Conservation (phyloP, 1,284 basidiomycete species). For the Singerocomus inundabilis region DNA sequence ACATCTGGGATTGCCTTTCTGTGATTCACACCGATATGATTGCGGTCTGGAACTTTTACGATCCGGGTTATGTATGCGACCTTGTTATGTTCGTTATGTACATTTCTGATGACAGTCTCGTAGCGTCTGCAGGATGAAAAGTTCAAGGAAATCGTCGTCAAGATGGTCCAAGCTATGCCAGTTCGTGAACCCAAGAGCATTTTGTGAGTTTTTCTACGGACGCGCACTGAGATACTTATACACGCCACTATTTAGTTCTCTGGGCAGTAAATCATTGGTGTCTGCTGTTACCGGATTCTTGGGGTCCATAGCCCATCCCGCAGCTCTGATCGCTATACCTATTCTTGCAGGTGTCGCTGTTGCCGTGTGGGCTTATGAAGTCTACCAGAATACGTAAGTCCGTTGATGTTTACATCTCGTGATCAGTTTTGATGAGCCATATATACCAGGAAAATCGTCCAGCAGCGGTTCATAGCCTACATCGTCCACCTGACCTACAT, state of each 20-base stretch:
- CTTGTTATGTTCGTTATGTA: not conserved
- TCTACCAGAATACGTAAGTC: too few relatives aligned
- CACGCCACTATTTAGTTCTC: not conserved
- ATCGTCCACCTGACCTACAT: too few relatives aligned
- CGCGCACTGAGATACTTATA: not conserved
- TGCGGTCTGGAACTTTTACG: conserved; percentile 8
- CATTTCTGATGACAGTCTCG: not conserved
- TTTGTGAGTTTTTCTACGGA: not conserved
- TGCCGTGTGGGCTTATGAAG: too few relatives aligned
- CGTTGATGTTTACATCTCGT: too few relatives aligned
- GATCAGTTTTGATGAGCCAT: too few relatives aligned
- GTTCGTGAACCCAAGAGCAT: not conserved
- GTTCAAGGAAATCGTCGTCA: conserved; percentile 5
- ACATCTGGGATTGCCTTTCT: conserved; percentile 4
- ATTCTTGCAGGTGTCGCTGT: too few relatives aligned
- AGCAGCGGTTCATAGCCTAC: too few relatives aligned
- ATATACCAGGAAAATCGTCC: too few relatives aligned
- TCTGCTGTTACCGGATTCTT: not conserved
- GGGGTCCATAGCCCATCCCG: not conserved
- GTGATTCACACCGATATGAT: conserved; percentile 8
- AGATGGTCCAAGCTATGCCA: not conserved
- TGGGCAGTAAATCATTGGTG: not conserved
- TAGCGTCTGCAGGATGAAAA: not conserved
- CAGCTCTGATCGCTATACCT: too few relatives aligned
- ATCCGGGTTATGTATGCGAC: not conserved